Evolutionary conservation across 2,329 filamentous ascomycete species (phyloP), one percentile per base, ranked within the genome.

Genomic region (Coleophoma cylindrospora): DNA sequence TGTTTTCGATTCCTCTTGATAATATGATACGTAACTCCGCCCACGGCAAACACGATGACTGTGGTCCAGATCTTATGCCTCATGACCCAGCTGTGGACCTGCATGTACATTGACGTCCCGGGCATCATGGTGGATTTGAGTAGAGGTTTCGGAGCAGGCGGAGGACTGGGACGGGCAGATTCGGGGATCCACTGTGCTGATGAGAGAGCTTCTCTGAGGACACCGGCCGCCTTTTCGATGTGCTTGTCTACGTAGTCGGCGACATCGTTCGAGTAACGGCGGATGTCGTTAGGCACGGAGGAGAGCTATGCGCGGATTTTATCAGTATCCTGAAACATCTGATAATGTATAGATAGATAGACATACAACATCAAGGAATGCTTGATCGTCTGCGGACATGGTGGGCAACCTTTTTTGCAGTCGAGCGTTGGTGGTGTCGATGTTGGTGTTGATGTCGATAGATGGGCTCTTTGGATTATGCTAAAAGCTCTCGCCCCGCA

Each of bases 341-440:
- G 14, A 12, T 14, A 36, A 19, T 13, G 1, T 14, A 44, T 38
- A 43, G 17, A 12, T 38, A 43, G 17, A 12, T n/a, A 56, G 57
- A 66, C 84, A 75, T 72, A 91, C 87, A 65, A 87, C 76, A 70
- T 90, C 86, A 57, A 90, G 72, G 64, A 91, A 86, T 61, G 87
- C 83, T 71, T 89, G 84, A 65, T 90, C 87, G 66, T 91, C 86
- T 65, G 81, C 83, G 58, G 87, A 86, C 88, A 92, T 92, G 58
- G 64, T 79, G 68, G 48, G 43, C 50, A 48, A 45, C 22, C 51
- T n/a, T 32, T n/a, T 43, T 32, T 22, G 22, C 38, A 15, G 44
- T 44, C 44, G 41, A 21, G 37, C 32, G 44, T 15, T 40, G 43
- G 38, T 47, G 45, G 32, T 41, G 40, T 11, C 12, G 19, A 14